A percentile compares a stretch with the other conserved stretches of the same genome.
phyloP scores from a whole-genome alignment of 257 asterid species.

The Parsonsia alboflavescens region DNA sequence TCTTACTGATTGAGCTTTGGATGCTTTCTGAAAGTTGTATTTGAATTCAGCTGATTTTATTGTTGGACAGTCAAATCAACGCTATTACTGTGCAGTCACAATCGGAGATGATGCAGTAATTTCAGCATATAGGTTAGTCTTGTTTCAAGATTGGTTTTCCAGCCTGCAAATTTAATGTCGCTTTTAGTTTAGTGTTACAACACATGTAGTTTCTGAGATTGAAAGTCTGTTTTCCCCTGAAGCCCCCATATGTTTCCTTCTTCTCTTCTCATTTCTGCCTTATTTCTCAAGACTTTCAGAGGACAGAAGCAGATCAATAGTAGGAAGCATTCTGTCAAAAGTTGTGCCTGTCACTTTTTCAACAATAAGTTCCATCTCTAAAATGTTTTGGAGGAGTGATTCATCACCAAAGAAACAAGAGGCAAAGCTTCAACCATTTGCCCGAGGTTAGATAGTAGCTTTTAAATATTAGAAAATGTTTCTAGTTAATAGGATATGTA shows the following conservation, averaged over 20 bases:
- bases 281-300: constrained; percentile 66
- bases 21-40: constrained; percentile 52
- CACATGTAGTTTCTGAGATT: background rate
- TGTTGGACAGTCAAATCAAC: constrained; percentile 95
- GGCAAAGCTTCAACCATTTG: constrained; percentile 70
- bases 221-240: background rate
- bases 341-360: constrained; percentile 95
- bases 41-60: constrained; percentile 91
- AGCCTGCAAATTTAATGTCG: background rate
- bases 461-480: constrained; percentile 4
- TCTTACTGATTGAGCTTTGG: constrained; percentile 24
- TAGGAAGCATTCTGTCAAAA: constrained; percentile 92
- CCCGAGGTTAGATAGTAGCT: constrained; percentile 56
- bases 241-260: constrained; percentile 6
- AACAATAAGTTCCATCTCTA: constrained; percentile 79
- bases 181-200: background rate
- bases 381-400: constrained; percentile 85
- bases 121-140: constrained; percentile 81
- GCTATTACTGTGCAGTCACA: constrained; percentile 79
- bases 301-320: constrained; percentile 81
- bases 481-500: background rate
- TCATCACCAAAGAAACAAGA: constrained; percentile 51
- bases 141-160: background rate
- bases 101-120: constrained; percentile 88
- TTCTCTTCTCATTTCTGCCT: constrained; percentile 16